These are phyloP conservation scores for Phaeomoniella chlamydospora DNA, from an alignment of 2,329 filamentous ascomycete species.

Conservation along the genomic window DNA sequence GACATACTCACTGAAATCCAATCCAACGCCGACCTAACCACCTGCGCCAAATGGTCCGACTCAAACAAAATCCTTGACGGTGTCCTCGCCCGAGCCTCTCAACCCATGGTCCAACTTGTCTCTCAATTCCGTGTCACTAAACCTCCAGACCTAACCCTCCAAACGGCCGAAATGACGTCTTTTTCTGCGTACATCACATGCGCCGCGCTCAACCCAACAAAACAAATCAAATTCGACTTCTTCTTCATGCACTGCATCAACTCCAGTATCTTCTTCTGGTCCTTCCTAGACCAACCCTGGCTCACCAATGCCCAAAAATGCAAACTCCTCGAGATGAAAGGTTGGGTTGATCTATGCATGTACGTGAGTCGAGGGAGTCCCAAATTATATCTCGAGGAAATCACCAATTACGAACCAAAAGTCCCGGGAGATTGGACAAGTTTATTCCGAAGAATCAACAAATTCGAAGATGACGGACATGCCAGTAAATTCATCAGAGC, in stretches of 20 bases:
- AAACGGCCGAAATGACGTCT: slow-evolving; percentile 57
- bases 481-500: slow-evolving; percentile 60
- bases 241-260: slow-evolving; percentile 70
- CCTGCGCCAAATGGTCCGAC: slow-evolving; percentile 37
- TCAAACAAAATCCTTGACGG: slow-evolving; percentile 55
- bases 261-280: slow-evolving; percentile 55
- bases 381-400: slow-evolving; percentile 41
- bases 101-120: slow-evolving; percentile 49
- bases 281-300: slow-evolving; percentile 33
- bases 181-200: slow-evolving; percentile 41
- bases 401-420: slow-evolving; percentile 45
- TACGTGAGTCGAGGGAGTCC: slow-evolving; percentile 58
- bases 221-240: slow-evolving; percentile 67
- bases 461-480: slow-evolving; percentile 61
- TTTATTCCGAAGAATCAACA: slow-evolving; percentile 30
- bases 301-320: background rate
- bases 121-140: slow-evolving; percentile 40
- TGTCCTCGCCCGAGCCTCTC: slow-evolving; percentile 45
- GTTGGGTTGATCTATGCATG: slow-evolving; percentile 56
- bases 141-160: slow-evolving; percentile 40
- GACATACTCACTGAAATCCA: slow-evolving; percentile 48
- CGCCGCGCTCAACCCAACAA: slow-evolving; percentile 48
- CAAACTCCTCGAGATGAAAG: slow-evolving; percentile 70
- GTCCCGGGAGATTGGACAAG: slow-evolving; percentile 25
- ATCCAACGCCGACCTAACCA: slow-evolving; percentile 40